phyloP scores from a whole-genome alignment of 495 filamentous ascomycete genomes.

The Aspergillus bridgeri region DNA sequence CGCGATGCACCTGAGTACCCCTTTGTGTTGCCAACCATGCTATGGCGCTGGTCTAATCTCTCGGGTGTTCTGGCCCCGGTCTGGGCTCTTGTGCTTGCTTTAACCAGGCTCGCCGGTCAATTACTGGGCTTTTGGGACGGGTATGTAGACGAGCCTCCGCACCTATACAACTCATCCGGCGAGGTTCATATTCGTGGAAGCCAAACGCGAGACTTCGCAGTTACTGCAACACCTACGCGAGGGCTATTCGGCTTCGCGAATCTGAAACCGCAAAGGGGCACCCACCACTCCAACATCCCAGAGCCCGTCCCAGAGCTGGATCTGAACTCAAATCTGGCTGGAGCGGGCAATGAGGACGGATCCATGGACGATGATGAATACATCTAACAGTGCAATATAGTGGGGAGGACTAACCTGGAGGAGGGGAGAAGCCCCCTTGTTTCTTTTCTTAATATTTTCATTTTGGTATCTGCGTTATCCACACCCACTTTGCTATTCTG shows the following conservation, averaged over 20 bases:
- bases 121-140: slow-evolving; percentile 43
- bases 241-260: slow-evolving; percentile 16
- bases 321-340: not conserved
- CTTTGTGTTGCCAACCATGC: slow-evolving; percentile 44
- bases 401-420: not conserved
- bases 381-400: slow-evolving; percentile 19
- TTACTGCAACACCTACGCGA: slow-evolving; percentile 10
- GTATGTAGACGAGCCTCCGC: slow-evolving; percentile 36
- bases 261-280: slow-evolving; percentile 3
- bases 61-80: slow-evolving; percentile 30
- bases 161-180: slow-evolving; percentile 26
- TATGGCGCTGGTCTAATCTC: slow-evolving; percentile 44
- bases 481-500: too few species aligned
- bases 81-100: slow-evolving; percentile 29
- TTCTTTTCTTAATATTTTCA: not conserved
- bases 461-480: too few species aligned
- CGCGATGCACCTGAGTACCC: slow-evolving; percentile 46
- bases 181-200: slow-evolving; percentile 37
- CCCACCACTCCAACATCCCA: slow-evolving; percentile 9
- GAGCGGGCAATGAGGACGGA: slow-evolving; percentile 5
- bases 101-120: slow-evolving; percentile 33
- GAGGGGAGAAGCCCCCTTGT: too few species aligned
- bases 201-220: slow-evolving; percentile 15
- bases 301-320: slow-evolving; percentile 10
- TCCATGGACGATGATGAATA: slow-evolving; percentile 39